phyloP scores from a whole-genome alignment of 129 eudicot species.

The Ambrosia artemisiifolia region DNA sequence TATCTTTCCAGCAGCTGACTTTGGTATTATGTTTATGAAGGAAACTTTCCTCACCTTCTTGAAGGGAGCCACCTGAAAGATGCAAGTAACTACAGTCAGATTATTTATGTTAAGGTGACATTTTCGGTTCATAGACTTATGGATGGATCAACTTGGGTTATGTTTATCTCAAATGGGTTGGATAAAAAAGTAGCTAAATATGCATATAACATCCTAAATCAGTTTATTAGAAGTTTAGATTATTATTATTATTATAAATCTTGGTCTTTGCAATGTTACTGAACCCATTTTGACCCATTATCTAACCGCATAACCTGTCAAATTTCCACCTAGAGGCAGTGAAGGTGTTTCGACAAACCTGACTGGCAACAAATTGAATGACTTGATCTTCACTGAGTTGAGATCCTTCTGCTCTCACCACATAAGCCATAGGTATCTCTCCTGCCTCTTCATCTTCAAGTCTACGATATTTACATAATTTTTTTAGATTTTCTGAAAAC shows the following conservation, averaged over 20 bases:
- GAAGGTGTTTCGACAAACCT: slow-evolving; percentile 38
- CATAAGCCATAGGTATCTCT: slow-evolving; percentile 73
- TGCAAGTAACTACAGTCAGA: slow-evolving; percentile 16
- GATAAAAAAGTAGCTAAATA: background rate
- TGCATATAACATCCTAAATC: background rate
- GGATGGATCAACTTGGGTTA: background rate
- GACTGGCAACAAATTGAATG: slow-evolving; percentile 62
- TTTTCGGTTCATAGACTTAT: background rate
- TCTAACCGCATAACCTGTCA: too few relatives aligned
- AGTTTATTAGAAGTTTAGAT: background rate
- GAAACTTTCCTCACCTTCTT: slow-evolving; percentile 67
- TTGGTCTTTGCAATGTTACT: too few relatives aligned
- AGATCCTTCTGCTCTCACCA: slow-evolving; percentile 59
- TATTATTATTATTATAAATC: too few relatives aligned
- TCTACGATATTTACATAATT: slow-evolving; percentile 29
- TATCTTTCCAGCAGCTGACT: slow-evolving; percentile 82
- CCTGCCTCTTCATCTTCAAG: slow-evolving; percentile 83
- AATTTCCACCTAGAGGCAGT: too few relatives aligned
- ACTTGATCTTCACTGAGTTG: slow-evolving; percentile 64
- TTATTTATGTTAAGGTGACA: slow-evolving; percentile 3
- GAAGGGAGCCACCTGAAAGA: slow-evolving; percentile 74
- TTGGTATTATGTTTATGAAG: slow-evolving; percentile 67
- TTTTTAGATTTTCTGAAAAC: slow-evolving; percentile 1
- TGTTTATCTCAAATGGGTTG: background rate
- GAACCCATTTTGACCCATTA: too few relatives aligned